Base-by-base conservation (phyloP, 495 filamentous ascomycete genomes). In the Physcia stellaris region DNA sequence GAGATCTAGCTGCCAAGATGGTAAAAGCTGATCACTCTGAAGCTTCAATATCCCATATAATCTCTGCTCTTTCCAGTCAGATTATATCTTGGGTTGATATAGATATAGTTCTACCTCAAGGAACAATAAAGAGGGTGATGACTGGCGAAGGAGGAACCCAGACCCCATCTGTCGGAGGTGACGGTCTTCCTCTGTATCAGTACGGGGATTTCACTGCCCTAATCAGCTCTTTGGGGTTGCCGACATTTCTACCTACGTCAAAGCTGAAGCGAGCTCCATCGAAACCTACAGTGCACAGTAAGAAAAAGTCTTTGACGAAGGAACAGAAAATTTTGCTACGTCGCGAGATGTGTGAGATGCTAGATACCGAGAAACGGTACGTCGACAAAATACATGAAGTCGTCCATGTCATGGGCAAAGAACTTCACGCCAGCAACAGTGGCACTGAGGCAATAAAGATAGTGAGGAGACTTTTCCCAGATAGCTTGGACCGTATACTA, bases 341-440 rank as follows among this genome's bases (percentile, higher is more conserved):
- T 36, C 75, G 83, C 44, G 86, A 93, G 51, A 80, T 99, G 75
- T 81, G 77, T 46, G 90, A 99, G 55, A 53, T 96, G 40, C 71
- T 93, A 19, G 84, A 93, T 49, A 99, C 90, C 0, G 90, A 99
- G 58, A 84, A 88, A 50, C 75, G 83, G 49, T 99, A 95, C 58
- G 85, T 96, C 23, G 63, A 68, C 52, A 93, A 94, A 51, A 49
- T 96, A 24, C 73, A 80, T 44, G 79, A 86, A 32, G 63, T 98
- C 32, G 76, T 92, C 30, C 75, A 81, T 37, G 73, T 74, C 43
- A 70, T 94, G 13, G 71, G 71, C 16, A 70, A 74, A 36, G 82
- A 88, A 36, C 86, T 81, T 51, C 77, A 75, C 24, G 81, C 84
- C 15, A 73, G 72, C 24, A 76, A 77, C 39, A 21, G 28, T 23